Conservation (phyloP, 176 grass and related monocot genomes). For the Typha latifolia region DNA sequence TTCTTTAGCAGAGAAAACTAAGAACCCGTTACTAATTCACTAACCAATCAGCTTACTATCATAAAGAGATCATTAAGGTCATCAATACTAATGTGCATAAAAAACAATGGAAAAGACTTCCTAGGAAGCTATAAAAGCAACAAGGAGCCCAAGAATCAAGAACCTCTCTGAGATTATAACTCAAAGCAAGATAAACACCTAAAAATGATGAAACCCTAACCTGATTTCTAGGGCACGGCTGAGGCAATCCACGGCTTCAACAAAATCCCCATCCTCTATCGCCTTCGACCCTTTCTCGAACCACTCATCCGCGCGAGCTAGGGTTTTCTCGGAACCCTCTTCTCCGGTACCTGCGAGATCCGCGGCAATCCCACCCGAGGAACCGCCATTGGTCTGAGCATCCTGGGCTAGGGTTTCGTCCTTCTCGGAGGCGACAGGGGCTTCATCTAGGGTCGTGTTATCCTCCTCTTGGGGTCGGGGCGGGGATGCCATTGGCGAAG, state of each 20-base stretch:
- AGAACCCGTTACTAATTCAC: too few species aligned
- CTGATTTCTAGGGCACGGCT: constrained; percentile 88
- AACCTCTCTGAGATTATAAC: background rate
- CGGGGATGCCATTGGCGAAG: too few species aligned
- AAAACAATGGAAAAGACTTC: background rate
- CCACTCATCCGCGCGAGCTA: constrained; percentile 63
- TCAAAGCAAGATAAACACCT: background rate
- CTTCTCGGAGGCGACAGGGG: background rate
- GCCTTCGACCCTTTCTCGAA: constrained; percentile 74
- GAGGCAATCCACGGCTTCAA: constrained; percentile 71
- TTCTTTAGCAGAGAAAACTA: too few species aligned
- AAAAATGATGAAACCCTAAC: constrained; percentile 38
- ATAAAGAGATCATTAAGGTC: too few species aligned
- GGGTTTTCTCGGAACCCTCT: constrained; percentile 34
- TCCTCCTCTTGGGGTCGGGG: background rate
- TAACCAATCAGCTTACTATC: too few species aligned
- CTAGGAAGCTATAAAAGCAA: background rate
- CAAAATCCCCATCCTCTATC: constrained; percentile 76
- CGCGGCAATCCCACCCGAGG: background rate
- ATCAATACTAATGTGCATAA: too few species aligned
- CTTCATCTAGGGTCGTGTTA: background rate
- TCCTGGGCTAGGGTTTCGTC: background rate
- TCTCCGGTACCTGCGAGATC: background rate
- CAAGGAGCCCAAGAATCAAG: background rate
- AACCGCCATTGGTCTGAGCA: background rate